phyloP scores from a whole-genome alignment of 768 basidiomycete species.

The Termitomyces sp. region DNA sequence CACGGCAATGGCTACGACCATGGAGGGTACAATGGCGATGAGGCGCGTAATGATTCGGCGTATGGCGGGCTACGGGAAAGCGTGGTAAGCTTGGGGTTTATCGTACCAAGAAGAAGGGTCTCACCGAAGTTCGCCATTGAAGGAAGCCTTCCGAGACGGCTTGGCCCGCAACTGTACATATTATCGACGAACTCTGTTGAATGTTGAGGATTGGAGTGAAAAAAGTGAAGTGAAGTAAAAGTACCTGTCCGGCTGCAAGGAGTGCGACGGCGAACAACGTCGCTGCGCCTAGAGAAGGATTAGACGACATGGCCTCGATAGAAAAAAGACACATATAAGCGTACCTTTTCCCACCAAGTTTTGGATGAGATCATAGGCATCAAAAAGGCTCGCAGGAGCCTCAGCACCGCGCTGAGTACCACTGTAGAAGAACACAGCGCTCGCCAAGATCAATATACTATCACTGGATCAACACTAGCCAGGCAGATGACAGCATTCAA shows the following conservation, averaged over 20 bases:
- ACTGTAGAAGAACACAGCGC: constrained; percentile 72
- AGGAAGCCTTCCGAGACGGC: constrained; percentile 89
- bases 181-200: constrained; percentile 71
- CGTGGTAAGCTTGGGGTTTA: not conserved
- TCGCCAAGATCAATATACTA: constrained; percentile 79
- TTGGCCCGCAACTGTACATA: constrained; percentile 88
- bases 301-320: not conserved
- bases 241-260: constrained; percentile 74
- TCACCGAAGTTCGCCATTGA: constrained; percentile 76
- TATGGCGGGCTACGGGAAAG: constrained; percentile 50
- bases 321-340: constrained; percentile 14
- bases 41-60: constrained; percentile 82
- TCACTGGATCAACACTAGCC: not conserved
- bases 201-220: not conserved
- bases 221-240: not conserved
- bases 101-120: constrained; percentile 11
- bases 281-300: constrained; percentile 54
- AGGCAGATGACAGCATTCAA: constrained; percentile 5
- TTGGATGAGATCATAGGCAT: constrained; percentile 75
- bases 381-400: constrained; percentile 71
- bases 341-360: constrained; percentile 60
- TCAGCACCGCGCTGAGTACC: constrained; percentile 16
- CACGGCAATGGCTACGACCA: constrained; percentile 68
- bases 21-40: constrained; percentile 78
- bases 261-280: constrained; percentile 87